Evolutionary conservation across 2,329 filamentous ascomycete species (phyloP), one percentile per base, ranked within the genome.

Genomic region (Podosphaera xanthii): DNA sequence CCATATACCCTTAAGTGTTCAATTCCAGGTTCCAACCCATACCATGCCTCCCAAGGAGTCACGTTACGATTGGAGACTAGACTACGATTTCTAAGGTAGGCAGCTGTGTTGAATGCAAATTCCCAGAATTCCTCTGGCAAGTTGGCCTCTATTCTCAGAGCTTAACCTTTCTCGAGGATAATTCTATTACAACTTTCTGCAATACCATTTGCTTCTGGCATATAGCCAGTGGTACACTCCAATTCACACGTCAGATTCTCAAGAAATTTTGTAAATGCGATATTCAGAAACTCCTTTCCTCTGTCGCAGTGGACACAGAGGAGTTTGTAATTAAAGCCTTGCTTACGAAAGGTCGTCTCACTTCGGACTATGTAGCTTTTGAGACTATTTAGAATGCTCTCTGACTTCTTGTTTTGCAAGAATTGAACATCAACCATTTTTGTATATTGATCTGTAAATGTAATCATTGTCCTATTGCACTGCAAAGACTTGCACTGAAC

Each of bases 51-150:
- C 50, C 50, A 54, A 54, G 31, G 33, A 31, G 30, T 54, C 36
- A 54, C 34, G n/a, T 30, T 33, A 34, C 31, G 50, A 36, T 34
- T 54, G 10, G 50, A 54, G 10, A 54, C 50, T 54, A 8, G 50
- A 14, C 33, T 34, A 9, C 50, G 50, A 54, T 35, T 54, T n/a
- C 50, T 36, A 36, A 54, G 30, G 12, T 54, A 54, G n/a, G 50
- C 30, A 34, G 50, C 50, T 4, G 34, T 54, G 7, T 54, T 54
- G 50, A 54, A 54, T 3, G 50, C 33, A 54, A 35, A 54, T 34
- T 54, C 50, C 50, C 30, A 54, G 50, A 54, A 54, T 54, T 54
- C 50, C 34, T 54, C 50, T 54, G 50, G 50, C 34, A 54, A 14
- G 36, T 33, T 33, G n/a, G 50, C 31, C n/a, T 36, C 50, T 35